Conservation (phyloP, 495 filamentous ascomycete species). For the Xylaria scruposa region DNA sequence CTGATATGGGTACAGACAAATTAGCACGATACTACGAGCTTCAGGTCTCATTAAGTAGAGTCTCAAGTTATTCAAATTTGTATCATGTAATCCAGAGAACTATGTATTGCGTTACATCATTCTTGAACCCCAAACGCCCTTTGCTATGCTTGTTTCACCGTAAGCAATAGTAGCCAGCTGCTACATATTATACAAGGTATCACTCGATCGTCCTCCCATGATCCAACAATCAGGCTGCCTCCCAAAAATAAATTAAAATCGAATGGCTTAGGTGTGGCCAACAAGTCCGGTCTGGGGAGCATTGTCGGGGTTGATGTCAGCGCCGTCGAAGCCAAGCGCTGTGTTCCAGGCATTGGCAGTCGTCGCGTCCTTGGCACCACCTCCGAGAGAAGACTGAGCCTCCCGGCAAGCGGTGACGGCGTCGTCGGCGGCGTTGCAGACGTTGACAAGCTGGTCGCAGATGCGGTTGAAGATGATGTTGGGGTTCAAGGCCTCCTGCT, state of each 20-base stretch:
- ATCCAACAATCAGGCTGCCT: not conserved
- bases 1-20: too few species aligned
- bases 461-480: conserved; percentile 72
- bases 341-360: conserved; percentile 54
- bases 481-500: conserved; percentile 62
- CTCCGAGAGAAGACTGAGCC: conserved; percentile 51
- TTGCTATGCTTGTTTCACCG: not conserved
- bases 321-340: conserved; percentile 50
- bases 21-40: too few species aligned
- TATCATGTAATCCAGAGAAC: conserved; percentile 2
- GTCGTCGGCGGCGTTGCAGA: conserved; percentile 62
- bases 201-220: not conserved
- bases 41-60: not conserved
- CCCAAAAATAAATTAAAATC: not conserved
- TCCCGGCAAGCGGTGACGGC: conserved; percentile 53
- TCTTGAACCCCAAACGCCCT: conserved; percentile 5
- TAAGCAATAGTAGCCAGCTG: not conserved
- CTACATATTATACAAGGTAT: not conserved
- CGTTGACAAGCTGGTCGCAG: conserved; percentile 64
- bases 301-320: conserved; percentile 49
- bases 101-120: conserved; percentile 1
- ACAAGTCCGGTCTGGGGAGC: conserved; percentile 46
- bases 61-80: conserved; percentile 6
- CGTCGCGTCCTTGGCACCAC: conserved; percentile 47
- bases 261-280: conserved; percentile 42